These are phyloP conservation scores for Trichosporon ovoides DNA, from an alignment of 1,284 basidiomycete species.

Conservation along the genomic window DNA sequence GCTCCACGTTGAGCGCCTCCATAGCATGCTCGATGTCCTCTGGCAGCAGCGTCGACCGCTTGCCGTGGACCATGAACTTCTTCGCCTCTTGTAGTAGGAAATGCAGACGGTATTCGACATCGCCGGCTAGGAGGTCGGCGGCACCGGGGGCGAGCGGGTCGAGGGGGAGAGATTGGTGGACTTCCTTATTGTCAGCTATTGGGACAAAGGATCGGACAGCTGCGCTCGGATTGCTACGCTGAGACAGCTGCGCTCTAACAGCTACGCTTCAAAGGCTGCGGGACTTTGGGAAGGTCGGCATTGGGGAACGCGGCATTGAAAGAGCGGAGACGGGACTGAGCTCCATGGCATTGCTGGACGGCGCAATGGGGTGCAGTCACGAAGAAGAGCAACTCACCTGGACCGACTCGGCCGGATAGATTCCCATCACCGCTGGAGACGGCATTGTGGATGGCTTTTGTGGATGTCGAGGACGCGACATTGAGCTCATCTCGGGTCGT, in stretches of 20 bases:
- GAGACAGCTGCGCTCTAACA: too few relatives aligned
- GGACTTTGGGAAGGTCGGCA: too few relatives aligned
- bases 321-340: too few relatives aligned
- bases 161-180: slow-evolving; percentile 82
- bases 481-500: too few relatives aligned
- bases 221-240: too few relatives aligned
- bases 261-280: too few relatives aligned
- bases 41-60: slow-evolving; percentile 77
- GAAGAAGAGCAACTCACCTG: slow-evolving; percentile 23
- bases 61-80: slow-evolving; percentile 92
- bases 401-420: slow-evolving; percentile 43
- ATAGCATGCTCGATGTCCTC: slow-evolving; percentile 91
- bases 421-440: slow-evolving; percentile 37
- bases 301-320: too few relatives aligned
- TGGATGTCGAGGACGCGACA: too few relatives aligned
- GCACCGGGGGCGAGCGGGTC: slow-evolving; percentile 72
- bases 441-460: slow-evolving; percentile 30
- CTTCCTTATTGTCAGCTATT: slow-evolving; percentile 63
- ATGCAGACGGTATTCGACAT: slow-evolving; percentile 94
- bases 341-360: too few relatives aligned
- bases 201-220: too few relatives aligned
- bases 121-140: slow-evolving; percentile 79
- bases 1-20: slow-evolving; percentile 81
- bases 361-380: too few relatives aligned
- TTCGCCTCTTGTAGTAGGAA: slow-evolving; percentile 74